A percentile compares a stretch with the other conserved stretches of the same genome.
Evolutionary conservation across 441 rosid genomes (phyloP).

Genomic region (Erodium moschatum): DNA sequence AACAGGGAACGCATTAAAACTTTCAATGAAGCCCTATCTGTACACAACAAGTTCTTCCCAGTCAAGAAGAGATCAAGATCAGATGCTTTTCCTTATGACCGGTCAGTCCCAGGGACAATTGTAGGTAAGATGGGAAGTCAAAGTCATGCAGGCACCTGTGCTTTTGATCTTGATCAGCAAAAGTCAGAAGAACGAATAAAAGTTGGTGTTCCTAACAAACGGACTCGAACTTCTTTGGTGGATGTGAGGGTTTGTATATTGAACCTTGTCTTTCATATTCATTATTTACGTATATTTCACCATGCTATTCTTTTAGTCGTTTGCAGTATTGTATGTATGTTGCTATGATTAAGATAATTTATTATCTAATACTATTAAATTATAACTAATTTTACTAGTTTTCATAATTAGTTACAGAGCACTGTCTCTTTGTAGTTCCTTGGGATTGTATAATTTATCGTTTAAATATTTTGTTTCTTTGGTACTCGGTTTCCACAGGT

Average conservation of each 20-base stretch:
- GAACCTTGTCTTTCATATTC: constrained; percentile 9
- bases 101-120: constrained; percentile 48
- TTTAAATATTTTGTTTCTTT: neutral
- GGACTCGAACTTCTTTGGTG: constrained; percentile 88
- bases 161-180: constrained; percentile 68
- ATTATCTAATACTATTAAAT: neutral
- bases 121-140: constrained; percentile 67
- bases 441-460: neutral
- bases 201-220: constrained; percentile 63
- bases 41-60: constrained; percentile 73
- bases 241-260: constrained; percentile 51
- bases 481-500: neutral
- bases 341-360: neutral
- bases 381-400: neutral
- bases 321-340: neutral
- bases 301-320: neutral
- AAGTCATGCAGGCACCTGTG: constrained; percentile 45
- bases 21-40: constrained; percentile 74
- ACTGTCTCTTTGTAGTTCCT: neutral
- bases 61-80: constrained; percentile 74
- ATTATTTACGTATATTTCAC: neutral
- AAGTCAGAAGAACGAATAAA: constrained; percentile 69
- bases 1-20: constrained; percentile 75
- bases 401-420: neutral
- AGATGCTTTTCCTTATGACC: constrained; percentile 61